Evolutionary conservation across 1,139 yeast species (phyloP).

Genomic region (Taiozyma sp.): DNA sequence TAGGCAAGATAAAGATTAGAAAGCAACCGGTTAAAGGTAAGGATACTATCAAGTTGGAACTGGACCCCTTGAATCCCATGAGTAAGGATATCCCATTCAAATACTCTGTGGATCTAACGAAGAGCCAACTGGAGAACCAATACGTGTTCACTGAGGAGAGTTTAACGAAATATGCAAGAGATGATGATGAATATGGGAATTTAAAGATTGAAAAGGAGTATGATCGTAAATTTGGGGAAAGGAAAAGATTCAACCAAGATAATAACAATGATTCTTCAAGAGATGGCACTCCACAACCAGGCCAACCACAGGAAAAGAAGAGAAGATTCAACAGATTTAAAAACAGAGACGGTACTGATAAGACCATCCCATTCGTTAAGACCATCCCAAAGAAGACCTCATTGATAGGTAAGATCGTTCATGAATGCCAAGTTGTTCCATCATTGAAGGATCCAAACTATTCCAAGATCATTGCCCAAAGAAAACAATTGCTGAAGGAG

Average conservation of each 20-base stretch:
- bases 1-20: slow-evolving; percentile 78
- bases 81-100: slow-evolving; percentile 65
- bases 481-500: slow-evolving; percentile 43
- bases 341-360: slow-evolving; percentile 40
- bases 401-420: slow-evolving; percentile 81
- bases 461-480: slow-evolving; percentile 46
- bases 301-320: slow-evolving; percentile 28
- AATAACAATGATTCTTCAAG: not conserved
- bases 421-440: slow-evolving; percentile 89
- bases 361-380: slow-evolving; percentile 66
- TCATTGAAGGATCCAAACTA: slow-evolving; percentile 69
- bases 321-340: slow-evolving; percentile 32
- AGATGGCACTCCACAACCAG: not conserved
- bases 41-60: not conserved
- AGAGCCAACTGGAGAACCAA: slow-evolving; percentile 77
- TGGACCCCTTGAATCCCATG: not conserved
- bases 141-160: slow-evolving; percentile 91
- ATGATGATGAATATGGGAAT: slow-evolving; percentile 1
- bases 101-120: slow-evolving; percentile 74
- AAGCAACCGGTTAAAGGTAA: slow-evolving; percentile 24
- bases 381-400: slow-evolving; percentile 86
- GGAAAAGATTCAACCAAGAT: not conserved
- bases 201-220: slow-evolving; percentile 11
- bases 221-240: not conserved
- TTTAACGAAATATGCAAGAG: slow-evolving; percentile 61